Evolutionary conservation across 2,329 filamentous ascomycete genomes (phyloP).

Genomic region (Fusarium coffeatum): DNA sequence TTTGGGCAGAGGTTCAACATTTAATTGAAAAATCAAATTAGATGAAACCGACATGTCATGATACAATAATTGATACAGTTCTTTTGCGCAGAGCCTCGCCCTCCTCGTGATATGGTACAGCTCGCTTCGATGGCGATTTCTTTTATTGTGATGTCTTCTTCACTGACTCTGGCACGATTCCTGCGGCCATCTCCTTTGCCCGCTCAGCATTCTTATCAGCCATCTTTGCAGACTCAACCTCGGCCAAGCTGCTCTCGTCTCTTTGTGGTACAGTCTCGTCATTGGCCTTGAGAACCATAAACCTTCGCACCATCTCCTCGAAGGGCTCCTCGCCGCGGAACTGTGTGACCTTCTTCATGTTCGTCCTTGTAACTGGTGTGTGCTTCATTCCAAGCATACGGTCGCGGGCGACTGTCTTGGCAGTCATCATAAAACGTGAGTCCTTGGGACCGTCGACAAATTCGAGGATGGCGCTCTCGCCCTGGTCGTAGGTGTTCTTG

Average conservation of each 20-base stretch:
- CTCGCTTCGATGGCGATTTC: constrained; percentile 35
- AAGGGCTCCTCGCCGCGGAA: constrained; percentile 76
- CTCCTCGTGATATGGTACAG: constrained; percentile 39
- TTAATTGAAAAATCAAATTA: constrained; percentile 17
- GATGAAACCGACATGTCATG: constrained; percentile 32
- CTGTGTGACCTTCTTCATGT: constrained; percentile 88
- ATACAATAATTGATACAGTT: constrained; percentile 47
- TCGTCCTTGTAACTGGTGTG: constrained; percentile 78
- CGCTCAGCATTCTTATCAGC: constrained; percentile 49
- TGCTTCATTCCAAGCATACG: constrained; percentile 65
- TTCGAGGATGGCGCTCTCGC: constrained; percentile 89
- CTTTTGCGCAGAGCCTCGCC: constrained; percentile 46
- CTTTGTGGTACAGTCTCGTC: constrained; percentile 4
- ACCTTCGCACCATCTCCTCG: constrained; percentile 69
- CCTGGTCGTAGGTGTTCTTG: constrained; percentile 84
- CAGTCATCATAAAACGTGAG: constrained; percentile 94
- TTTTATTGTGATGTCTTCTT: constrained; percentile 39
- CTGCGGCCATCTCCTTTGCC: constrained; percentile 49
- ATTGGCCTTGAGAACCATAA: constrained; percentile 47
- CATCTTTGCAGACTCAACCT: constrained; percentile 29
- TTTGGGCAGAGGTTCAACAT: background rate
- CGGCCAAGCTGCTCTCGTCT: constrained; percentile 33
- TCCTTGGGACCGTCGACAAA: constrained; percentile 94
- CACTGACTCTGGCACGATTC: constrained; percentile 46
- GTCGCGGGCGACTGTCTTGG: constrained; percentile 80